Conservation (phyloP, 169 alveolate genomes). For the Plasmodium malariae region DNA sequence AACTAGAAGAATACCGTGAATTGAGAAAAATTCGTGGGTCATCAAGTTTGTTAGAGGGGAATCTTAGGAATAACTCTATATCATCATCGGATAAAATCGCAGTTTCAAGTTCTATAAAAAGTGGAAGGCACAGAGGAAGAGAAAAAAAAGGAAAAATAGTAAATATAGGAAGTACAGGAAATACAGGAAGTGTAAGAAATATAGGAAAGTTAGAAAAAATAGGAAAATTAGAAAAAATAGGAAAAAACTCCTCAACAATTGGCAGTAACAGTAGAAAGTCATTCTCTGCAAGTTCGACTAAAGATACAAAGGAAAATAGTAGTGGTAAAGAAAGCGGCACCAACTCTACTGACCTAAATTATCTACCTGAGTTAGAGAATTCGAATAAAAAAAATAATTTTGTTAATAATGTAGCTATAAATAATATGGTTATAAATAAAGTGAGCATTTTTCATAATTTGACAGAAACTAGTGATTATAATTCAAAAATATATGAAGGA, state of each 20-base stretch:
- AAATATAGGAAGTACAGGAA: too few species aligned
- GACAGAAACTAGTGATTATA: constrained; percentile 12
- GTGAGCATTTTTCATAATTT: constrained; percentile 22
- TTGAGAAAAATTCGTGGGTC: constrained; percentile 2
- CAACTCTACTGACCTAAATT: not conserved
- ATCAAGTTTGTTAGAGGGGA: constrained; percentile 2
- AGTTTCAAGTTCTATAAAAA: not conserved
- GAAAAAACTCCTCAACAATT: too few species aligned
- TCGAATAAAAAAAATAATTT: constrained; percentile 8
- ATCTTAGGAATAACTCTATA: not conserved
- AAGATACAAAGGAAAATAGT: not conserved
- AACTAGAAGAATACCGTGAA: not conserved
- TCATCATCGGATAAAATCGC: not conserved
- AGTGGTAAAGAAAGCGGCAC: not conserved
- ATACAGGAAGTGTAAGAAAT: too few species aligned
- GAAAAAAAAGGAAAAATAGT: not conserved
- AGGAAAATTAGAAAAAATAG: too few species aligned
- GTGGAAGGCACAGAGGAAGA: not conserved
- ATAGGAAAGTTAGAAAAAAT: too few species aligned
- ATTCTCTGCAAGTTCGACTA: not conserved
- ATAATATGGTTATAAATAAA: constrained; percentile 71
- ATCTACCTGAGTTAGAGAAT: not conserved
- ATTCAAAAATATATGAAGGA: not conserved
- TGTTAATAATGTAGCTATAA: constrained; percentile 56
- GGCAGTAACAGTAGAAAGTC: too few species aligned